Evolutionary conservation across 139 green algal genomes (phyloP).

Genomic region (Chlamydomonas eustigma): DNA sequence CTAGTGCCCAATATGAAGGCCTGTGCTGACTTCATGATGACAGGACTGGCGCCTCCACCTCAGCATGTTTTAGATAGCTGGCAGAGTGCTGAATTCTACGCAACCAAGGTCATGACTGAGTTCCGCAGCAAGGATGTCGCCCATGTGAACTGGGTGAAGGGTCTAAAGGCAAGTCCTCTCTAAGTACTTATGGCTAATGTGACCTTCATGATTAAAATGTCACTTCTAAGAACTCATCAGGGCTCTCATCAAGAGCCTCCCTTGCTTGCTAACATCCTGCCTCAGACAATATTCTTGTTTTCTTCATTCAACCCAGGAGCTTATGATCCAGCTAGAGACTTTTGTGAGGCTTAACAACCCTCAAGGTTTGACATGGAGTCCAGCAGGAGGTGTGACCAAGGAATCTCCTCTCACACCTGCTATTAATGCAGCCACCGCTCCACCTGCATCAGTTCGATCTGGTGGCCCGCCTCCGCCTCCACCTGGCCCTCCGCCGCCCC

Average conservation of each 20-base stretch:
- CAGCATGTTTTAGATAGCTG: constrained; percentile 76
- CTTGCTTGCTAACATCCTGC: too few species aligned
- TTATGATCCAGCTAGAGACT: constrained; percentile 21
- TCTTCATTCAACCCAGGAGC: constrained; percentile 28
- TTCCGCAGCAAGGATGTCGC: constrained; percentile 44
- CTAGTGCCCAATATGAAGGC: too few species aligned
- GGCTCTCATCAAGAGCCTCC: too few species aligned
- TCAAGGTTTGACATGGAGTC: constrained; percentile 67
- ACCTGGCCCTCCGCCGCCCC: constrained; percentile 20
- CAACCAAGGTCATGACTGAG: constrained; percentile 85
- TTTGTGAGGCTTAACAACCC: constrained; percentile 60
- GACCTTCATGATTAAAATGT: too few species aligned
- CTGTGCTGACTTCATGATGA: too few species aligned
- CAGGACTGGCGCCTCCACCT: constrained; percentile 67
- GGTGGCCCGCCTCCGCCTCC: constrained; percentile 52
- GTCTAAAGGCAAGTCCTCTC: constrained; percentile 66
- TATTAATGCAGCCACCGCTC: background rate
- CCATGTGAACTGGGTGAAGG: constrained; percentile 65
- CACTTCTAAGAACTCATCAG: too few species aligned
- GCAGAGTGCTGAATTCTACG: constrained; percentile 83
- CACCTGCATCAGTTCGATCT: background rate
- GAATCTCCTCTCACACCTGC: background rate
- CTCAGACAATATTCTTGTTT: too few species aligned
- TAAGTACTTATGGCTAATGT: too few species aligned
- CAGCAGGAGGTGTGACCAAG: constrained; percentile 23